Conservation (phyloP, 2,329 filamentous ascomycete species). For the Diaporthe sp. region DNA sequence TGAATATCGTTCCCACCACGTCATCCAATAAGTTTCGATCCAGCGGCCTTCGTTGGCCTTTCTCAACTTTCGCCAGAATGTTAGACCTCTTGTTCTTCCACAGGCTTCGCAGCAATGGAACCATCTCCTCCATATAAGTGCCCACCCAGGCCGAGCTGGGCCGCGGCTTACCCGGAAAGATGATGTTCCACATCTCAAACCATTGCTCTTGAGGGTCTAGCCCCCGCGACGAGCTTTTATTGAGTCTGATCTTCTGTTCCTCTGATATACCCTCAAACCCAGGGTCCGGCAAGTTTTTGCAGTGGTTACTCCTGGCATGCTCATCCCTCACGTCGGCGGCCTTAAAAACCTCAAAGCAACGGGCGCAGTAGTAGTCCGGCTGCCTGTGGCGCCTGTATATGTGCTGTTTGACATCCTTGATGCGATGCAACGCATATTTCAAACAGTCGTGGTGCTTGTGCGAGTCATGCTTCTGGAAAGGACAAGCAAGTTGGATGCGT, state of each 20-base stretch:
- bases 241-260: background rate
- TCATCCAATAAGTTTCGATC: background rate
- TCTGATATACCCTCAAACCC: constrained; percentile 10
- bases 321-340: background rate
- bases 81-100: background rate
- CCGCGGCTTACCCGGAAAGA: background rate
- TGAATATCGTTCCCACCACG: background rate
- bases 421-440: constrained; percentile 8
- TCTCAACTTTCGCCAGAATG: background rate
- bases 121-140: constrained; percentile 15
- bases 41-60: accelerated
- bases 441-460: constrained; percentile 2
- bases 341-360: background rate
- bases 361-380: constrained; percentile 22
- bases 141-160: background rate
- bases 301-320: background rate
- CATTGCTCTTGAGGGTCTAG: background rate
- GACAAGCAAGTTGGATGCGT: background rate
- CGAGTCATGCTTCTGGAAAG: background rate
- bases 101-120: background rate
- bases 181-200: constrained; percentile 18
- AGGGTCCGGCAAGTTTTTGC: background rate
- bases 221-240: background rate
- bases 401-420: constrained; percentile 31
- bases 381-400: constrained; percentile 5